These are phyloP conservation scores for Neonectria ditissima DNA, from an alignment of 2,329 filamentous ascomycete genomes.

Conservation along the genomic window DNA sequence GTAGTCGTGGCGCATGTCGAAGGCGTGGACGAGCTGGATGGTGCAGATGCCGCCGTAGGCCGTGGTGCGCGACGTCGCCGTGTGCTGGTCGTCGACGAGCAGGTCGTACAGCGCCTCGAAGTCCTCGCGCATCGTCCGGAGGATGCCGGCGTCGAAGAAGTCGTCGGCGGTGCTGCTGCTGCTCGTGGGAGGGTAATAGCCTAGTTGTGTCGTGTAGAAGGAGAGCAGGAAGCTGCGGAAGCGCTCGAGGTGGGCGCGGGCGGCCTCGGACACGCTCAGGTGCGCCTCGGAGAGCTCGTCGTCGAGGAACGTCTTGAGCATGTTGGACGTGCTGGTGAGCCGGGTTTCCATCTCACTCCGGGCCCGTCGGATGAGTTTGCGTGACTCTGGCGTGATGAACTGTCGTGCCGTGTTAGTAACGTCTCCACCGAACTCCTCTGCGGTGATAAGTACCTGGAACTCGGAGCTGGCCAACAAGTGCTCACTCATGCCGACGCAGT, in stretches of 20 bases:
- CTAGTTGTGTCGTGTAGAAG: slow-evolving; percentile 75
- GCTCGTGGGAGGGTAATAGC: slow-evolving; percentile 75
- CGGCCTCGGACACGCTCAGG: slow-evolving; percentile 71
- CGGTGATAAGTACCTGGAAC: slow-evolving; percentile 64
- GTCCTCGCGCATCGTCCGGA: slow-evolving; percentile 73
- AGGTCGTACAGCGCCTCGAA: slow-evolving; percentile 79
- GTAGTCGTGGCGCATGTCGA: slow-evolving; percentile 72
- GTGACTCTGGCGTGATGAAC: slow-evolving; percentile 65
- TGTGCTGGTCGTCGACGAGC: slow-evolving; percentile 72
- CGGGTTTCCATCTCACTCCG: slow-evolving; percentile 74
- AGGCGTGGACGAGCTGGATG: slow-evolving; percentile 74
- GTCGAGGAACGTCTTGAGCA: slow-evolving; percentile 75
- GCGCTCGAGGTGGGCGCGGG: slow-evolving; percentile 75
- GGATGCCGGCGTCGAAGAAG: slow-evolving; percentile 69
- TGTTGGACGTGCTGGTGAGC: slow-evolving; percentile 67
- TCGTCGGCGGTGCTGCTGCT: slow-evolving; percentile 49
- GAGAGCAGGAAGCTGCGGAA: slow-evolving; percentile 77
- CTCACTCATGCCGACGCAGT: slow-evolving; percentile 83
- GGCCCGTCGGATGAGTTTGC: slow-evolving; percentile 73
- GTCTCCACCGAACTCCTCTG: slow-evolving; percentile 16
- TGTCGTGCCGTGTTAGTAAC: slow-evolving; percentile 52
- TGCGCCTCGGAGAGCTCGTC: slow-evolving; percentile 75
- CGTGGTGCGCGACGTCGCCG: slow-evolving; percentile 58
- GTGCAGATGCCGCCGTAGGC: slow-evolving; percentile 77
- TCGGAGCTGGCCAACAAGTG: slow-evolving; percentile 67